Percentiles rank a stretch among this genome's conserved stretches.
Conservation (phyloP, 495 filamentous ascomycete species). For the Lineolata rhizophorae region DNA sequence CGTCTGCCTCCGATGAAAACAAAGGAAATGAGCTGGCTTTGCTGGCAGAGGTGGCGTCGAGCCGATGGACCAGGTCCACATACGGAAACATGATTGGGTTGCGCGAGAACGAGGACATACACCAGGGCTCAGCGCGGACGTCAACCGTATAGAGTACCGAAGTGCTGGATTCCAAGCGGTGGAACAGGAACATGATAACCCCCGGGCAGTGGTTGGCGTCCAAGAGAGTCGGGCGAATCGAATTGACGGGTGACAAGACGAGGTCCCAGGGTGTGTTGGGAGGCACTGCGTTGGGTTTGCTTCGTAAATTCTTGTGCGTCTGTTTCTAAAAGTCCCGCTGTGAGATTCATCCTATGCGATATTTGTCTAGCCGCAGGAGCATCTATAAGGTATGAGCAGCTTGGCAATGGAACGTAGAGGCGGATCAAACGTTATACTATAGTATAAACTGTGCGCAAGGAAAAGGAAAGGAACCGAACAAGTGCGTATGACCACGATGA, state of each 20-base stretch:
- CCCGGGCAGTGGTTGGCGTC: conserved; percentile 88
- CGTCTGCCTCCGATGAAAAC: conserved; percentile 46
- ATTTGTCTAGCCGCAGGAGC: conserved; percentile 52
- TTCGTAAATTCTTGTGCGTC: conserved; percentile 54
- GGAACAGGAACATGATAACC: conserved; percentile 86
- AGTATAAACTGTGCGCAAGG: no score
- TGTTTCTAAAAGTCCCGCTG: conserved; percentile 56
- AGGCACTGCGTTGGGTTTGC: conserved; percentile 60
- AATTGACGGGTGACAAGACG: conserved; percentile 43
- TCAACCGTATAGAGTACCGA: conserved; percentile 86
- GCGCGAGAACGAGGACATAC: conserved; percentile 39
- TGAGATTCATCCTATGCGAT: conserved; percentile 58
- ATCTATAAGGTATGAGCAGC: no score
- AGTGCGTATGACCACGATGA: neutral
- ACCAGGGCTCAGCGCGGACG: conserved; percentile 55
- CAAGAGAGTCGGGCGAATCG: conserved; percentile 61
- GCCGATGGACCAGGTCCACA: conserved; percentile 23
- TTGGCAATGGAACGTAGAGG: neutral
- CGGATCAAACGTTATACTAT: no score
- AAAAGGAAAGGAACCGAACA: neutral
- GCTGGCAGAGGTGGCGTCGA: conserved; percentile 62
- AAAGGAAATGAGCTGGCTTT: conserved; percentile 21
- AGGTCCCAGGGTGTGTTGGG: conserved; percentile 61
- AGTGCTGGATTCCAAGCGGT: conserved; percentile 35
- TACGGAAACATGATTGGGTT: conserved; percentile 63